These are phyloP conservation scores for Neopestalotiopsis sp. DNA, from an alignment of 2,329 filamentous ascomycete species.

Conservation along the genomic window DNA sequence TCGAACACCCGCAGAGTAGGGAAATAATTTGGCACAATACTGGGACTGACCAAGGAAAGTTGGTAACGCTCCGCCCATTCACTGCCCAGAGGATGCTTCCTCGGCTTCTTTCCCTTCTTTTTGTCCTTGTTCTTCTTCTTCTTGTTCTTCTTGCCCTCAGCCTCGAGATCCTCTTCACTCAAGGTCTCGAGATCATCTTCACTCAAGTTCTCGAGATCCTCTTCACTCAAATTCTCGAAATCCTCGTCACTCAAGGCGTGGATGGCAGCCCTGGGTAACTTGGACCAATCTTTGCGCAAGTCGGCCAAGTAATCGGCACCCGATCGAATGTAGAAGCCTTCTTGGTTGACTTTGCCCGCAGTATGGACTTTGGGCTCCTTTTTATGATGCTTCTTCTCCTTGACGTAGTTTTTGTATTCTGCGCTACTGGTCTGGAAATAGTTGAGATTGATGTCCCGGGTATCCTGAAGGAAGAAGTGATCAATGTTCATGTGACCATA, in stretches of 20 bases:
- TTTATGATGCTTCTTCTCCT: conserved; percentile 31
- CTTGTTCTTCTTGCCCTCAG: conserved; percentile 44
- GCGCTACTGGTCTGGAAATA: conserved; percentile 39
- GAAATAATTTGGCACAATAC: conserved; percentile 91
- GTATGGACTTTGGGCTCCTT: conserved; percentile 31
- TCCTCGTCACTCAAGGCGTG: conserved; percentile 27
- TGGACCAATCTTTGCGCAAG: conserved; percentile 77
- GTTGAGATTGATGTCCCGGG: conserved; percentile 71
- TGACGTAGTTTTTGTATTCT: conserved; percentile 22
- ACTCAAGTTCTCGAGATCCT: conserved; percentile 1
- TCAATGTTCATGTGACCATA: conserved; percentile 99
- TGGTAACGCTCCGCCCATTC: conserved; percentile 86
- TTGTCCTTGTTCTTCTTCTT: conserved; percentile 54
- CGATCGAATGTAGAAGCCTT: conserved; percentile 61
- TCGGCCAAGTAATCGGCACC: conserved; percentile 81
- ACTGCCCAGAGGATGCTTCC: conserved; percentile 72
- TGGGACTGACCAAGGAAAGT: conserved; percentile 80
- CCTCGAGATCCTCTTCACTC: conserved; percentile 26
- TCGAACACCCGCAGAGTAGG: conserved; percentile 89
- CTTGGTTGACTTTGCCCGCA: conserved; percentile 3
- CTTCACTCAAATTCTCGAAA: conserved; percentile 24
- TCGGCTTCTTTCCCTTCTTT: conserved; percentile 3
- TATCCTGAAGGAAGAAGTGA: conserved; percentile 93
- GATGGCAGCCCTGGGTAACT: conserved; percentile 63
- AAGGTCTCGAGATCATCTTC: conserved; percentile 15